Evolutionary conservation across 148 eudicot species (phyloP).

Genomic region (Euryodendron excelsum): DNA sequence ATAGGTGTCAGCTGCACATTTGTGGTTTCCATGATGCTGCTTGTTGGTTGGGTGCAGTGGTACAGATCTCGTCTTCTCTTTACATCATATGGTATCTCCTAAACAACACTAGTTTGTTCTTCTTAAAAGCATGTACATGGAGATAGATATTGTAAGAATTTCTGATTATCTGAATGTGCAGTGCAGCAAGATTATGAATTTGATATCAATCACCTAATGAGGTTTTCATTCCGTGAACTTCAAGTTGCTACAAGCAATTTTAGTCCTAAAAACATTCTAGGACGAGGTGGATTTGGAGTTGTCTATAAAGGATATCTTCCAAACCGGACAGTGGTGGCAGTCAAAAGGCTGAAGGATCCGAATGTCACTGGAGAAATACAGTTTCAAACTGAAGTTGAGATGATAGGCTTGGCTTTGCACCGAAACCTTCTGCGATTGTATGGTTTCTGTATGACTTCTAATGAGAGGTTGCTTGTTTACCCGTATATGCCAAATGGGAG

Average conservation of each 20-base stretch:
- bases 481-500: conserved; percentile 97
- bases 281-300: conserved; percentile 89
- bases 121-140: not conserved
- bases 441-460: conserved; percentile 84
- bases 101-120: not conserved
- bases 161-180: conserved; percentile 37
- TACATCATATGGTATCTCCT: conserved; percentile 61
- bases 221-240: conserved; percentile 83
- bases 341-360: conserved; percentile 87
- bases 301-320: conserved; percentile 85
- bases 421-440: conserved; percentile 74
- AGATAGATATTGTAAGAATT: not conserved
- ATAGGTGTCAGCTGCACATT: conserved; percentile 65
- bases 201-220: conserved; percentile 62
- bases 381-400: conserved; percentile 96
- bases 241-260: conserved; percentile 77
- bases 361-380: conserved; percentile 85
- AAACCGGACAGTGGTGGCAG: conserved; percentile 73
- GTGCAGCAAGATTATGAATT: conserved; percentile 89
- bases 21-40: conserved; percentile 50
- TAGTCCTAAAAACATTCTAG: conserved; percentile 67
- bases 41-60: conserved; percentile 66
- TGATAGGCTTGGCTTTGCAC: conserved; percentile 93
- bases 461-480: conserved; percentile 80
- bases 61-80: conserved; percentile 56